A percentile compares a stretch with the other conserved stretches of the same genome.
Evolutionary conservation across 2,329 filamentous ascomycete species (phyloP).

Genomic region (Lecanicillium sp.): DNA sequence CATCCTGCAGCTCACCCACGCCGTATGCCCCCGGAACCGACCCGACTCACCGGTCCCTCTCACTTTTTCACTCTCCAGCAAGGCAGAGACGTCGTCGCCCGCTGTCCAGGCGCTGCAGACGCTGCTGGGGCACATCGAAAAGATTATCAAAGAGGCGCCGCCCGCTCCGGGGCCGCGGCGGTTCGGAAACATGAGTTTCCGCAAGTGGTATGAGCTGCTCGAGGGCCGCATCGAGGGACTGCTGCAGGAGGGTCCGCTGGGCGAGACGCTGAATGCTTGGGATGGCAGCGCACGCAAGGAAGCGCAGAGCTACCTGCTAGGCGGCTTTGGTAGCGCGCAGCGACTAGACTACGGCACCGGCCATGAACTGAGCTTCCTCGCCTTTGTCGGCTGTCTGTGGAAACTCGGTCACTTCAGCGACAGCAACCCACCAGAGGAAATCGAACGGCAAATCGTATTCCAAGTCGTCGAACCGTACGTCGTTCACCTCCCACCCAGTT

Average conservation of each 20-base stretch:
- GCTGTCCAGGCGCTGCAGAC: slow-evolving; percentile 57
- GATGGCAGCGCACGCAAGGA: slow-evolving; percentile 53
- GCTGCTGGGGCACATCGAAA: slow-evolving; percentile 57
- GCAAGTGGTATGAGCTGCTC: slow-evolving; percentile 70
- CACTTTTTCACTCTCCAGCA: slow-evolving; percentile 36
- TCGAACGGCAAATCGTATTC: slow-evolving; percentile 75
- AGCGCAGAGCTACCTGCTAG: slow-evolving; percentile 70
- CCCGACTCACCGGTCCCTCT: slow-evolving; percentile 18
- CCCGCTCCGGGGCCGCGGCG: slow-evolving; percentile 79
- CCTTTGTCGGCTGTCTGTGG: slow-evolving; percentile 86
- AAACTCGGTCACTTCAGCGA: slow-evolving; percentile 73
- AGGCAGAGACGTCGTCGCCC: slow-evolving; percentile 29
- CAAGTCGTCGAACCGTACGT: slow-evolving; percentile 76
- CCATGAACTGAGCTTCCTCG: slow-evolving; percentile 90
- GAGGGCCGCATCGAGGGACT: slow-evolving; percentile 44
- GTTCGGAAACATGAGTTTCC: slow-evolving; percentile 88
- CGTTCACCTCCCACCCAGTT: not conserved
- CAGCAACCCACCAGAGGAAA: slow-evolving; percentile 39
- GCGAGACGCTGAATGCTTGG: slow-evolving; percentile 19
- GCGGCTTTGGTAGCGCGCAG: slow-evolving; percentile 80
- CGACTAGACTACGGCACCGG: slow-evolving; percentile 93
- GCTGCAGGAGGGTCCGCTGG: slow-evolving; percentile 20
- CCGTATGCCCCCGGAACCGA: slow-evolving; percentile 65
- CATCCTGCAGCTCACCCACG: slow-evolving; percentile 80
- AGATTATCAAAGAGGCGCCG: slow-evolving; percentile 68